Conservation (phyloP, 176 grass and related monocot species). For the Cenchrus americanus region DNA sequence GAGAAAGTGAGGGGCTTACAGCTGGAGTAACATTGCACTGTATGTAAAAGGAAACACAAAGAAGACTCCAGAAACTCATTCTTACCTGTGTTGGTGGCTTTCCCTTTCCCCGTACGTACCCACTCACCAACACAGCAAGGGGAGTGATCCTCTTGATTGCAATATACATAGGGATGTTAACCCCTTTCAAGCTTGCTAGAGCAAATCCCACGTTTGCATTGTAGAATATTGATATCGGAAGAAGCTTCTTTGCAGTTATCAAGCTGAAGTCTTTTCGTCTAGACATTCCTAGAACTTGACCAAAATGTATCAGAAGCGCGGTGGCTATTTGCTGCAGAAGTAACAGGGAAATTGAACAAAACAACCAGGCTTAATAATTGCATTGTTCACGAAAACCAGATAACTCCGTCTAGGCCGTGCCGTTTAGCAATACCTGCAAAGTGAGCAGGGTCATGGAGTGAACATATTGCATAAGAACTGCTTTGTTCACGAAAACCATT, state of each 20-base stretch:
- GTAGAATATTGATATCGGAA: constrained; percentile 84
- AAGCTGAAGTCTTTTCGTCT: constrained; percentile 82
- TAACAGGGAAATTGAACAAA: neutral
- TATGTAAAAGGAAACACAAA: neutral
- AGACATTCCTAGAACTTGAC: constrained; percentile 59
- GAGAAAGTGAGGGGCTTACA: neutral
- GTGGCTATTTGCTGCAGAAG: constrained; percentile 85
- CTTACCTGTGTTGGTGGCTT: constrained; percentile 76
- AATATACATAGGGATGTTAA: constrained; percentile 99
- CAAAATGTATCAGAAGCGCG: constrained; percentile 81
- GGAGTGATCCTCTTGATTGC: constrained; percentile 97
- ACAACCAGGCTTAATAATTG: constrained; percentile 3
- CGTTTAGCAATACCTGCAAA: constrained; percentile 63
- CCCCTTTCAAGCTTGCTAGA: constrained; percentile 90
- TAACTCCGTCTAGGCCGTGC: neutral
- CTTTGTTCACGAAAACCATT: constrained; percentile 99
- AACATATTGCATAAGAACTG: constrained; percentile 88
- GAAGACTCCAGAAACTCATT: neutral
- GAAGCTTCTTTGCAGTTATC: constrained; percentile 84
- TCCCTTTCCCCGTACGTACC: constrained; percentile 69
- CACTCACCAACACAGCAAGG: constrained; percentile 80
- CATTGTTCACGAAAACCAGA: neutral
- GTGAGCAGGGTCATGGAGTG: constrained; percentile 98
- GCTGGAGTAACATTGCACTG: neutral
- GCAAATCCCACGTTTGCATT: constrained; percentile 99